Conservation (phyloP, 345 rosid species). For the Acer saccharum region DNA sequence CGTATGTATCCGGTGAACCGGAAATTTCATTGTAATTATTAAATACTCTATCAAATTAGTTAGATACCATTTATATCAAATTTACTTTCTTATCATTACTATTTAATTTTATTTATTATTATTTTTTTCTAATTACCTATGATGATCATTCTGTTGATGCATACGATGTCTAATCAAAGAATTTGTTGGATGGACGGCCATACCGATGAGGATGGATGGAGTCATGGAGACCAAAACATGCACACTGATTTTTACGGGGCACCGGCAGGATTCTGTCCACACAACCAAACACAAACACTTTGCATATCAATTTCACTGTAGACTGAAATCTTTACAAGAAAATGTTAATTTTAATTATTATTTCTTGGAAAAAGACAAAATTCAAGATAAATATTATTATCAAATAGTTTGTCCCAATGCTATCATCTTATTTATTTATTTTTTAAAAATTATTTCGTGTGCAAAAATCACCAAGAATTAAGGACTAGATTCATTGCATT, state of each 20-base stretch:
- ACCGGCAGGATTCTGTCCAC: slow-evolving; percentile 2
- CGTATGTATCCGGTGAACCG: too few relatives aligned
- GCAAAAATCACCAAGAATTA: background rate
- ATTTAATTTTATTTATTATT: too few relatives aligned
- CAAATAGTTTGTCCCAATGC: background rate
- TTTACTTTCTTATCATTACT: too few relatives aligned
- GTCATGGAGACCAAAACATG: background rate
- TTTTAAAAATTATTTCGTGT: background rate
- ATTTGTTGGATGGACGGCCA: background rate
- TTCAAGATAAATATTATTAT: background rate
- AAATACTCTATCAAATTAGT: too few relatives aligned
- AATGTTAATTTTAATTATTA: background rate
- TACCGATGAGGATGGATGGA: background rate
- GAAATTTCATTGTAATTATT: too few relatives aligned
- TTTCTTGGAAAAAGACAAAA: slow-evolving; percentile 9
- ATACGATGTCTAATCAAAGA: background rate
- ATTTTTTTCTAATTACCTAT: too few relatives aligned
- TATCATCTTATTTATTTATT: background rate
- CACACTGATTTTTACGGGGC: background rate
- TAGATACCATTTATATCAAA: too few relatives aligned
- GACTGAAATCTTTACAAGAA: background rate
- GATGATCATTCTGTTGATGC: background rate
- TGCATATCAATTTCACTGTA: background rate
- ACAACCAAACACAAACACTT: slow-evolving; percentile 19
- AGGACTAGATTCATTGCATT: slow-evolving; percentile 20